Percentiles rank a stretch among this genome's conserved stretches.
Conservation (phyloP, 1,284 basidiomycete species). For the Exobasidium rhododendri region DNA sequence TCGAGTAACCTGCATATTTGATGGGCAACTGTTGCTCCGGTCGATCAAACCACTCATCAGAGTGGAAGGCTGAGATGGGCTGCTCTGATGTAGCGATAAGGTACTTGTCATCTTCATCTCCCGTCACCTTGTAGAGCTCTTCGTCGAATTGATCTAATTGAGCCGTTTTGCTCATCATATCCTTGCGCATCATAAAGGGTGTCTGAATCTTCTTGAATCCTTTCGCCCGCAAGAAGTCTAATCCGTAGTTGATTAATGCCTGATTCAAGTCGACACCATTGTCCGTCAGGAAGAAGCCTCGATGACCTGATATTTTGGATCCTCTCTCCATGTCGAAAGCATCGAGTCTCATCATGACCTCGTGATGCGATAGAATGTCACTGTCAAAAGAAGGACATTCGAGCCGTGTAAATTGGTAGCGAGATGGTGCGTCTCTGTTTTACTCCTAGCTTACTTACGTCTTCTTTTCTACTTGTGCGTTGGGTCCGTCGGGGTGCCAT, state of each 20-base stretch:
- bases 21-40: conserved; percentile 87
- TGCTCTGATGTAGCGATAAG: conserved; percentile 98
- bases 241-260: conserved; percentile 88
- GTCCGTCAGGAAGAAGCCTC: conserved; percentile 91
- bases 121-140: conserved; percentile 90
- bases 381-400: background rate
- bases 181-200: conserved; percentile 98
- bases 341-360: conserved; percentile 87
- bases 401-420: background rate
- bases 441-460: conserved; percentile 24
- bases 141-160: conserved; percentile 98
- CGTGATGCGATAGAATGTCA: conserved; percentile 89
- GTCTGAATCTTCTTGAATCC: conserved; percentile 93
- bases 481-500: conserved; percentile 82
- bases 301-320: conserved; percentile 84
- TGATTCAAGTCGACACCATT: conserved; percentile 97
- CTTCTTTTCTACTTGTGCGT: conserved; percentile 60
- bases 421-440: background rate
- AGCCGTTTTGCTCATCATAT: conserved; percentile 93
- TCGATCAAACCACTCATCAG: conserved; percentile 94
- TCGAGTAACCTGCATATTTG: conserved; percentile 69
- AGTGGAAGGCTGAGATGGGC: conserved; percentile 91
- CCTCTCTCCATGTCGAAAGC: conserved; percentile 93
- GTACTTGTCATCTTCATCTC: conserved; percentile 92
- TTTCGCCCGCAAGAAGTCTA: conserved; percentile 81